Evolutionary conservation across 2,329 filamentous ascomycete genomes (phyloP), one percentile per base, ranked within the genome.

Genomic region (Trichoderma asperellum): DNA sequence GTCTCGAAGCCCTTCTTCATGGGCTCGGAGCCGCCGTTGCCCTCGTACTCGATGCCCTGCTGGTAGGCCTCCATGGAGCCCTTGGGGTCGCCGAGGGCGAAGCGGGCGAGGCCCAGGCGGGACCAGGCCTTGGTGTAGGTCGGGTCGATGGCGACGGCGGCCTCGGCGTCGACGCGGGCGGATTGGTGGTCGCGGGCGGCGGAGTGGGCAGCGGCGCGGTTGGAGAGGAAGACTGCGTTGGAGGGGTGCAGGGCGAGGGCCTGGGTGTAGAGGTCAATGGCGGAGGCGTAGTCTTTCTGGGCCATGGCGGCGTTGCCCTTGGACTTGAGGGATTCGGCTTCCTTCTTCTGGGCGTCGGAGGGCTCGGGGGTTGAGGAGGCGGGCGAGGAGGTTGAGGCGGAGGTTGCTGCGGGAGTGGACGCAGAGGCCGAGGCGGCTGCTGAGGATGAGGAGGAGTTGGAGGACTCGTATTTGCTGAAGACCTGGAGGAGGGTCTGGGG

Each of bases 1-100:
- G 96, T 98, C 87, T 98, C 94, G 78, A 88, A 96, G 24, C 96
- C 96, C 83, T 95, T 96, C 86, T 94, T 95, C 96, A 98, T 98
- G 71, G 95, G 94, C 18, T 98, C 94, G 74, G 92, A 96, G 71
- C 96, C 96, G 66, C 96, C 96, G 77, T 90, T 96, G 63, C 96
- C 95, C 81, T 99, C 96, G 73, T 93, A 88, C 79, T 97, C 92
- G 77, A 99, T 98, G 65, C 96, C 96, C 79, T 92, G 88, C 81
- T 91, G 84, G 82, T 99, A 99, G 21, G 96, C 96, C 76, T 98
- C 94, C 91, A 97, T 97, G 72, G 92, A 91, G 61, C 93, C 96
- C 81, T 91, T 90, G 68, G 93, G 91, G 77, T 99, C 95, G 40
- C 94, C 95, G 63, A 97, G 88, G 18, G 95, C 95, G 81, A 95